Conservation (phyloP, 2,329 filamentous ascomycete genomes). For the Paraphoma sp. region DNA sequence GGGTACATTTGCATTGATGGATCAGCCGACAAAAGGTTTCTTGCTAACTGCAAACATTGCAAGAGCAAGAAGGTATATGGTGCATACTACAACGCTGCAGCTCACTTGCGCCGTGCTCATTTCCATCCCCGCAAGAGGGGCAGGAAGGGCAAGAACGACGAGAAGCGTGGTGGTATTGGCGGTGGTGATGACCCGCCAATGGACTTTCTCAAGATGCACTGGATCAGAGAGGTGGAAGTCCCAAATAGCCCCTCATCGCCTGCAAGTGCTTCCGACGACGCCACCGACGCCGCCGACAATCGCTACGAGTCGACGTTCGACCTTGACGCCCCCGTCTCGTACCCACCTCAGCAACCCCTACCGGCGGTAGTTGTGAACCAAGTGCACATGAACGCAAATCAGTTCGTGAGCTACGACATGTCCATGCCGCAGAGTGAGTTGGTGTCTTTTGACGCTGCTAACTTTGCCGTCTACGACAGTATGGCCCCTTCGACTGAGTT, state of each 20-base stretch:
- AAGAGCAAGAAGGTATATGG: slow-evolving; percentile 78
- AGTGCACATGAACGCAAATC: slow-evolving; percentile 18
- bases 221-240: slow-evolving; percentile 66
- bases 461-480: slow-evolving; percentile 27
- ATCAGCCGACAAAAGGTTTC: slow-evolving; percentile 66
- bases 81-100: slow-evolving; percentile 93
- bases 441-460: slow-evolving; percentile 22
- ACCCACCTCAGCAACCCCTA: slow-evolving; percentile 14
- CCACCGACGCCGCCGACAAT: slow-evolving; percentile 9
- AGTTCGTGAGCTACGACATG: slow-evolving; percentile 28
- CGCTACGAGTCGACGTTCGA: slow-evolving; percentile 16
- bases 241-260: slow-evolving; percentile 31
- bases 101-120: slow-evolving; percentile 85
- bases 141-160: slow-evolving; percentile 62
- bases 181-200: slow-evolving; percentile 68
- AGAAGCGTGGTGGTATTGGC: slow-evolving; percentile 67
- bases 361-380: slow-evolving; percentile 14
- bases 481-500: slow-evolving; percentile 12
- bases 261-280: slow-evolving; percentile 31
- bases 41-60: slow-evolving; percentile 86
- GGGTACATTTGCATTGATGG: slow-evolving; percentile 70
- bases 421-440: slow-evolving; percentile 27
- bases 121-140: slow-evolving; percentile 75
- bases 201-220: slow-evolving; percentile 63
- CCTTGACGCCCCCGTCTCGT: slow-evolving; percentile 11